Conservation (phyloP, 345 rosid species). For the Barbarea vulgaris region DNA sequence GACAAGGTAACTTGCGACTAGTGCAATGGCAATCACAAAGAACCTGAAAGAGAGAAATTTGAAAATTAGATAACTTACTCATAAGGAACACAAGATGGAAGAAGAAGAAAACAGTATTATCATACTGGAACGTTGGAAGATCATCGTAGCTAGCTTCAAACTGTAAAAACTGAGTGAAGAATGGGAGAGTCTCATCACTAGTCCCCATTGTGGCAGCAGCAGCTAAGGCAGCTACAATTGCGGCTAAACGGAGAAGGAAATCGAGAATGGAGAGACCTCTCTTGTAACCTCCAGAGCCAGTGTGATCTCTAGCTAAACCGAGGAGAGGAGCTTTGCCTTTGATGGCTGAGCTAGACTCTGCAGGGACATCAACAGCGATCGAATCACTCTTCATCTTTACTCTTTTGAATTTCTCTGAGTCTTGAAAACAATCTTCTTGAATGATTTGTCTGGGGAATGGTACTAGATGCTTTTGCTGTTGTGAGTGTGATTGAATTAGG, state of each 20-base stretch:
- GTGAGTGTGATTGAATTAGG: neutral
- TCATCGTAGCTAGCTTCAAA: conserved; percentile 76
- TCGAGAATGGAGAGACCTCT: conserved; percentile 65
- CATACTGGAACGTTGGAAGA: conserved; percentile 62
- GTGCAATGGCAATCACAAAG: conserved; percentile 70
- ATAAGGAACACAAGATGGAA: conserved; percentile 1
- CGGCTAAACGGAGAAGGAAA: conserved; percentile 59
- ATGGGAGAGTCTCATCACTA: conserved; percentile 64
- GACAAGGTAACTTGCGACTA: conserved; percentile 70
- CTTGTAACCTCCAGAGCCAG: conserved; percentile 42
- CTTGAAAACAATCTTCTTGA: neutral
- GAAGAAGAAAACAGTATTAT: neutral
- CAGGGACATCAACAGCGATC: conserved; percentile 30
- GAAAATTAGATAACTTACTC: neutral
- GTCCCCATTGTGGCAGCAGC: conserved; percentile 65
- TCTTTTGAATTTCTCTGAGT: neutral
- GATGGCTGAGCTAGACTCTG: conserved; percentile 35
- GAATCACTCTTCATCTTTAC: conserved; percentile 37
- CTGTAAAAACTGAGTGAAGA: conserved; percentile 79
- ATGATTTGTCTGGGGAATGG: neutral
- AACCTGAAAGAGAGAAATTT: conserved; percentile 52
- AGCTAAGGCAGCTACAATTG: conserved; percentile 49
- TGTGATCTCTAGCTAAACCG: conserved; percentile 26
- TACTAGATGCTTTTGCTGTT: conserved; percentile 22
- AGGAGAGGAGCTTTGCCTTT: conserved; percentile 45